These are phyloP conservation scores for Vigna trinervia DNA, from an alignment of 306 rosid genomes.

Conservation along the genomic window DNA sequence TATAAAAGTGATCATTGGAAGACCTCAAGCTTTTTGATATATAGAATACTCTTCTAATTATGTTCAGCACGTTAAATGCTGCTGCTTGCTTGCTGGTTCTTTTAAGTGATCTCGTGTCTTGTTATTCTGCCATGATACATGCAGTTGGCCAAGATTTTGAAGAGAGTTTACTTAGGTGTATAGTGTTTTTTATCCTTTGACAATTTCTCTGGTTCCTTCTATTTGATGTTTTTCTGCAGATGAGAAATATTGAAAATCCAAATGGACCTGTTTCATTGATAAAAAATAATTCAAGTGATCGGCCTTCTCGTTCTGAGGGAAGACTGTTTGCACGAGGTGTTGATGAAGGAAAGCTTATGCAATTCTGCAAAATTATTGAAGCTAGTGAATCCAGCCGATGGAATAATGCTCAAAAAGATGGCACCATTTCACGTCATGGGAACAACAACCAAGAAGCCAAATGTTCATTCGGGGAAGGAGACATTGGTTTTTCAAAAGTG, in stretches of 20 bases:
- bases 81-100: conserved; percentile 16
- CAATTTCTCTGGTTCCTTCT: conserved; percentile 35
- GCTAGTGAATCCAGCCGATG: conserved; percentile 65
- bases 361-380: conserved; percentile 81
- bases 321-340: conserved; percentile 51
- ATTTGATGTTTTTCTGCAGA: conserved; percentile 54
- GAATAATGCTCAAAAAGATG: conserved; percentile 62
- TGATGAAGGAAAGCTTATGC: conserved; percentile 85
- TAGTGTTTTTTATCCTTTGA: conserved; percentile 22
- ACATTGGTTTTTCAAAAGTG: conserved; percentile 58
- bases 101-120: conserved; percentile 19
- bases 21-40: conserved; percentile 16
- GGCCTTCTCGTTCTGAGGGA: conserved; percentile 54
- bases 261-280: conserved; percentile 57
- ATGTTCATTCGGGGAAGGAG: conserved; percentile 55
- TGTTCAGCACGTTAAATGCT: conserved; percentile 29
- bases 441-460: conserved; percentile 54
- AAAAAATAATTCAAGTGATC: conserved; percentile 54
- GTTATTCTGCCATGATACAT: conserved; percentile 23
- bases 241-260: conserved; percentile 54
- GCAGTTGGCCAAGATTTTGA: background rate
- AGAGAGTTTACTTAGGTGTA: conserved; percentile 16
- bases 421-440: conserved; percentile 47
- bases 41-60: conserved; percentile 18
- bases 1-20: conserved; percentile 12